Evolutionary conservation across 2,329 filamentous ascomycete genomes (phyloP).

Genomic region (Onygenales sp.): DNA sequence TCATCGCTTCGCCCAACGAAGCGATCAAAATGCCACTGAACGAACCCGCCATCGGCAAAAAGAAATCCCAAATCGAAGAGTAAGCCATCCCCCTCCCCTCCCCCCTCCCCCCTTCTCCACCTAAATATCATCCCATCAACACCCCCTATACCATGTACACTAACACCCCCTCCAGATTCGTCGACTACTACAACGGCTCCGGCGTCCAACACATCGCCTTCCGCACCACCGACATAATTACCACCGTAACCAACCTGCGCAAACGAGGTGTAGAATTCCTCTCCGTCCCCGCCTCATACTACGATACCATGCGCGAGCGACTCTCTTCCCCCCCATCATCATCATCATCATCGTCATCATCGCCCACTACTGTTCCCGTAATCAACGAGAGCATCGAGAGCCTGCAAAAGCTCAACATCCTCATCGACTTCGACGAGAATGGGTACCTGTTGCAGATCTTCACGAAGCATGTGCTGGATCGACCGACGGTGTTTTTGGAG

Average conservation of each 20-base stretch:
- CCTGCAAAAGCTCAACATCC: slow-evolving; percentile 64
- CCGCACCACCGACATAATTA: slow-evolving; percentile 66
- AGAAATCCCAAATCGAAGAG: slow-evolving; percentile 85
- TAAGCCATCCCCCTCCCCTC: slow-evolving; percentile 28
- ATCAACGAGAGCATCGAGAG: slow-evolving; percentile 68
- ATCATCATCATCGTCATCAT: background rate
- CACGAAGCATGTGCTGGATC: slow-evolving; percentile 76
- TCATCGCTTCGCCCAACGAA: slow-evolving; percentile 75
- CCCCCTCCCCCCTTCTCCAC: background rate
- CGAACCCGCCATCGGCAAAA: slow-evolving; percentile 76
- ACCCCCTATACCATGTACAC: slow-evolving; percentile 4
- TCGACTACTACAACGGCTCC: slow-evolving; percentile 75
- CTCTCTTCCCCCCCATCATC: slow-evolving; percentile 29
- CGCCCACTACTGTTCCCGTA: slow-evolving; percentile 14
- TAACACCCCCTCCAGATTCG: slow-evolving; percentile 22
- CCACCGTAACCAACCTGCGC: slow-evolving; percentile 60
- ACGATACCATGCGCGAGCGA: slow-evolving; percentile 59
- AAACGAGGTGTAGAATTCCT: slow-evolving; percentile 82
- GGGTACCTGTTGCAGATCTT: slow-evolving; percentile 70
- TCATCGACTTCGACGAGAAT: slow-evolving; percentile 86
- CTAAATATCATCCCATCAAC: background rate
- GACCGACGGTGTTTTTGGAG: slow-evolving; percentile 90
- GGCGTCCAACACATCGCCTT: slow-evolving; percentile 89
- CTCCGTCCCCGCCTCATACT: slow-evolving; percentile 71
- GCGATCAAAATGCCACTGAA: slow-evolving; percentile 96